Percentiles rank a stretch among this genome's conserved stretches.
Evolutionary conservation across 495 filamentous ascomycete species (phyloP).

Genomic region (Daldinia loculata): DNA sequence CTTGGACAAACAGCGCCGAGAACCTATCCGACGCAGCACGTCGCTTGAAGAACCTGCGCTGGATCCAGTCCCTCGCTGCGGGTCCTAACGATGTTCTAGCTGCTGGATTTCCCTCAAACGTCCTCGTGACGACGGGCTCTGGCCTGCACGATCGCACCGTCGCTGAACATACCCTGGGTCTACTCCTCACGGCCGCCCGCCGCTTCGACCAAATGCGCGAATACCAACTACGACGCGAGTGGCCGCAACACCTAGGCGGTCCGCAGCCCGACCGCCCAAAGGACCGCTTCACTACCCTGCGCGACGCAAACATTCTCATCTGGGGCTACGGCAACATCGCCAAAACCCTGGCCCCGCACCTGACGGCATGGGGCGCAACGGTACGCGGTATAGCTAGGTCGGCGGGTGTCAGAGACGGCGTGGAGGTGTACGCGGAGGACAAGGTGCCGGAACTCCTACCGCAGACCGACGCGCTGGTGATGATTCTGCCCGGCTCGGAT

Average conservation of each 20-base stretch:
- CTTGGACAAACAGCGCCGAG: conserved; percentile 62
- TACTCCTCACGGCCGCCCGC: conserved; percentile 60
- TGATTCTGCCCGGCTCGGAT: conserved; percentile 73
- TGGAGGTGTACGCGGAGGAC: conserved; percentile 60
- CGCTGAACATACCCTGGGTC: conserved; percentile 65
- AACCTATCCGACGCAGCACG: conserved; percentile 62
- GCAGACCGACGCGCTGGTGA: conserved; percentile 75
- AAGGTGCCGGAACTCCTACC: conserved; percentile 65
- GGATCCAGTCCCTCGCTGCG: conserved; percentile 69
- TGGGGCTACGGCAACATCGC: conserved; percentile 90
- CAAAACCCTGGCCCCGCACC: conserved; percentile 74
- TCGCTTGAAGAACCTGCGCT: conserved; percentile 60
- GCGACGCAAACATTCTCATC: conserved; percentile 62
- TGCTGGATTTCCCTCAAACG: conserved; percentile 59
- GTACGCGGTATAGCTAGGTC: conserved; percentile 58
- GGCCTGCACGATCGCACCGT: conserved; percentile 68
- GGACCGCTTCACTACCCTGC: conserved; percentile 62
- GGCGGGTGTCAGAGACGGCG: conserved; percentile 66
- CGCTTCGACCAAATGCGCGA: conserved; percentile 68
- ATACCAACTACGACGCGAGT: conserved; percentile 59
- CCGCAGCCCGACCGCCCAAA: conserved; percentile 60
- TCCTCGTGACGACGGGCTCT: conserved; percentile 64
- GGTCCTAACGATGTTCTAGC: conserved; percentile 68
- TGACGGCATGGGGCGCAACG: conserved; percentile 63
- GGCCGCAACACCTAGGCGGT: conserved; percentile 66